Percentiles rank a stretch among this genome's conserved stretches.
Conservation (phyloP, 495 filamentous ascomycete genomes). For the Neurospora tetrasperma region DNA sequence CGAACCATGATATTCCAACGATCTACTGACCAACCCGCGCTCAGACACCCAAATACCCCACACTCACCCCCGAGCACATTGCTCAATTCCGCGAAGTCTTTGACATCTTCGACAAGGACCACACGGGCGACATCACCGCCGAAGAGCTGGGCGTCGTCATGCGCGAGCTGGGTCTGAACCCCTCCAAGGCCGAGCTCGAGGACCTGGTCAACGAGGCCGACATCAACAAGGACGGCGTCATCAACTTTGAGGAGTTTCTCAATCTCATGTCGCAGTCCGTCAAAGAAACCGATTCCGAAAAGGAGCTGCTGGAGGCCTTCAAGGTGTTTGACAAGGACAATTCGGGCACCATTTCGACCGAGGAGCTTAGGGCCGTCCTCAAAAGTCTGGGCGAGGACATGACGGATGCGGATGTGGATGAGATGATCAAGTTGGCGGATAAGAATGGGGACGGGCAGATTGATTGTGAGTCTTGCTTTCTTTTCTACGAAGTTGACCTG, state of each 20-base stretch:
- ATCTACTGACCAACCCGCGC: not conserved
- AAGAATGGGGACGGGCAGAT: constrained; percentile 37
- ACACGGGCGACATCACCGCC: constrained; percentile 47
- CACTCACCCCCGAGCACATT: constrained; percentile 42
- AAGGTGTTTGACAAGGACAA: constrained; percentile 40
- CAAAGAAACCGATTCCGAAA: constrained; percentile 31
- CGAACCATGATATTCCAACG: not conserved
- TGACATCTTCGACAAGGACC: constrained; percentile 92
- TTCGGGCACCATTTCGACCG: constrained; percentile 36
- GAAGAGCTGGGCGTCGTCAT: constrained; percentile 34
- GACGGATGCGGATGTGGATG: constrained; percentile 36
- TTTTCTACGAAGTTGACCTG: not conserved
- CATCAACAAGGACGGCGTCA: constrained; percentile 34
- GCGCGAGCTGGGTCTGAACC: constrained; percentile 36
- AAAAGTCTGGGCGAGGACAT: constrained; percentile 37
- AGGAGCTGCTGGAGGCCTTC: constrained; percentile 38
- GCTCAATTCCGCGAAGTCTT: constrained; percentile 92
- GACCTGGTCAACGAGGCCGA: constrained; percentile 40
- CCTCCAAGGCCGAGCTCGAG: constrained; percentile 31
- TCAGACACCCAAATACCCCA: not conserved
- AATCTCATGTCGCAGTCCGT: constrained; percentile 35
- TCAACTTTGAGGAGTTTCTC: constrained; percentile 40
- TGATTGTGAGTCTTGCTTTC: constrained; percentile 28
- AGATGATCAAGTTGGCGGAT: constrained; percentile 40
- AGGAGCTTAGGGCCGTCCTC: constrained; percentile 36